Percentiles rank a stretch among this genome's conserved stretches.
Conservation (phyloP, 2,329 filamentous ascomycete species). For the Stachybotrys echinatus region DNA sequence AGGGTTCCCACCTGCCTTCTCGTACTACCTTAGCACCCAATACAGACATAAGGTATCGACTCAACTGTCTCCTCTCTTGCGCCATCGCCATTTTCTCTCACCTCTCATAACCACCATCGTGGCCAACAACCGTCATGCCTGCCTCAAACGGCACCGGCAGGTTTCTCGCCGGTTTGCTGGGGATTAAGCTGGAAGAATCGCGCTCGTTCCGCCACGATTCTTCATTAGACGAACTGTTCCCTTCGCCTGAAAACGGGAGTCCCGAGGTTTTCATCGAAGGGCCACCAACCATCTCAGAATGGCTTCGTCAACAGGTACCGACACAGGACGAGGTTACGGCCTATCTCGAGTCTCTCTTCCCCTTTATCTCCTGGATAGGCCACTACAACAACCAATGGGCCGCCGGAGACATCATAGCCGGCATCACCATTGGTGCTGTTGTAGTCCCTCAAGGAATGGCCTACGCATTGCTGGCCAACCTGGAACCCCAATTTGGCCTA, state of each 20-base stretch:
- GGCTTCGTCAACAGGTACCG: constrained; percentile 61
- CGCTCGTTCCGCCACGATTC: background rate
- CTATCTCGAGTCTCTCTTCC: constrained; percentile 73
- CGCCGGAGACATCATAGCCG: constrained; percentile 81
- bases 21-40: too few relatives aligned
- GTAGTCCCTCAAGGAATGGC: constrained; percentile 98
- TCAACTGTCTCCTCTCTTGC: background rate
- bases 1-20: too few relatives aligned
- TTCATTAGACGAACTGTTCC: background rate
- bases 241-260: background rate
- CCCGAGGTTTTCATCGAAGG: constrained; percentile 65
- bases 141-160: background rate
- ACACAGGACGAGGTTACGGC: constrained; percentile 41
- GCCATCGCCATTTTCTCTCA: background rate
- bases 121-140: background rate
- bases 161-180: background rate
- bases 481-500: constrained; percentile 79
- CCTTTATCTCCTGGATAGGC: constrained; percentile 82
- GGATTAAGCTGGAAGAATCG: background rate
- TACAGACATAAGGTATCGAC: background rate
- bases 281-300: constrained; percentile 71
- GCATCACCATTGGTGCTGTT: constrained; percentile 51
- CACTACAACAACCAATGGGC: constrained; percentile 91
- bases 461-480: constrained; percentile 76
- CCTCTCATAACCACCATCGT: background rate